These are phyloP conservation scores for Lumnitzera racemosa DNA, from an alignment of 345 rosid species.

Conservation along the genomic window DNA sequence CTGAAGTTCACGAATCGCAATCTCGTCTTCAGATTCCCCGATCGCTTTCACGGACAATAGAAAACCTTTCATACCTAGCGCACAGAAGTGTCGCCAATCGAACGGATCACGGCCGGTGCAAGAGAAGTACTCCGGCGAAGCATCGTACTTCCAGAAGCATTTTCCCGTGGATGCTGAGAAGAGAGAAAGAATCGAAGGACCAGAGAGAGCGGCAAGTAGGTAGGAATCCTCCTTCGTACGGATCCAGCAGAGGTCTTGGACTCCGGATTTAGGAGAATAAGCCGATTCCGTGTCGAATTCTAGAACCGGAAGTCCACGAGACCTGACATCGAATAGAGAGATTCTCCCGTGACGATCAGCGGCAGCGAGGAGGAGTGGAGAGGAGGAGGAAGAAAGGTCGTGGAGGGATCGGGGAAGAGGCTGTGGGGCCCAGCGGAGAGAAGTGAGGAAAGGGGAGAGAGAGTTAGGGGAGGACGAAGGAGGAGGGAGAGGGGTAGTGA, in stretches of 20 bases:
- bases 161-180: conserved; percentile 34
- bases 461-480: conserved; percentile 27
- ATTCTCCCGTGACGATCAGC: conserved; percentile 95
- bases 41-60: conserved; percentile 60
- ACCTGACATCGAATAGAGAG: conserved; percentile 71
- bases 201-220: conserved; percentile 61
- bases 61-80: conserved; percentile 67
- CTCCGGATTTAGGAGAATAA: conserved; percentile 42
- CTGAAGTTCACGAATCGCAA: conserved; percentile 50
- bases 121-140: conserved; percentile 69
- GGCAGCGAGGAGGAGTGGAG: conserved; percentile 75
- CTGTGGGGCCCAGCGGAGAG: conserved; percentile 82
- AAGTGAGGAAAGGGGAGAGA: conserved; percentile 74
- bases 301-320: conserved; percentile 44
- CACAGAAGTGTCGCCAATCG: conserved; percentile 80
- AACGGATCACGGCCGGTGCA: conserved; percentile 84
- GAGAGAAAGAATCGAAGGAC: conserved; percentile 60
- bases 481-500: conserved; percentile 72
- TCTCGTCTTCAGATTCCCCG: conserved; percentile 60
- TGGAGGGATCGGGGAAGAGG: conserved; percentile 64
- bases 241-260: conserved; percentile 91
- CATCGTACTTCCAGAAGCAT: conserved; percentile 75
- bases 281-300: conserved; percentile 57
- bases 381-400: conserved; percentile 68
- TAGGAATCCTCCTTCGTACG: conserved; percentile 42